Percentiles rank a stretch among this genome's conserved stretches.
phyloP scores from a whole-genome alignment of 441 rosid genomes.

The Brassica hybrid region DNA sequence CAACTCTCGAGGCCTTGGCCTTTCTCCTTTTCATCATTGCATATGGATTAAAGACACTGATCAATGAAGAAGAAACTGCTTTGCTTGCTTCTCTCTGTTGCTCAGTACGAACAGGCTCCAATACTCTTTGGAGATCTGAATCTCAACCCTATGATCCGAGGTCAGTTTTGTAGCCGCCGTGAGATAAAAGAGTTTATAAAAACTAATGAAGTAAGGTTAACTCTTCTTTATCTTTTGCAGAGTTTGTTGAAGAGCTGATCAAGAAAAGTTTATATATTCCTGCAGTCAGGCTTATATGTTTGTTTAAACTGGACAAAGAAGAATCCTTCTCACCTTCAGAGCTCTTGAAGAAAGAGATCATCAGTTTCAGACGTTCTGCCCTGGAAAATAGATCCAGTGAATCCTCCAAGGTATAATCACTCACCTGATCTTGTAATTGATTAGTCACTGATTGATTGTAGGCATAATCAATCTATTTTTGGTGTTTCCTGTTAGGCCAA shows the following conservation, averaged over 20 bases:
- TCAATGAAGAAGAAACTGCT: constrained; percentile 32
- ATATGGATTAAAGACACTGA: constrained; percentile 14
- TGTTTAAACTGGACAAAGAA: constrained; percentile 14
- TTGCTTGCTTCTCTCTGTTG: constrained; percentile 28
- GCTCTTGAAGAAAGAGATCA: constrained; percentile 35
- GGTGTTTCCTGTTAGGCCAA: constrained; percentile 17
- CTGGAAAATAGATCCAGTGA: background rate
- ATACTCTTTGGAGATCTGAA: constrained; percentile 19
- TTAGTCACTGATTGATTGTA: background rate
- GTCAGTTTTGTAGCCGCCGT: constrained; percentile 21
- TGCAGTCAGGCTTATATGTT: constrained; percentile 29
- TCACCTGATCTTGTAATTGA: background rate
- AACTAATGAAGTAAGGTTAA: background rate
- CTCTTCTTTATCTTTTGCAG: constrained; percentile 19
- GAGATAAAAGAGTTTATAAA: background rate
- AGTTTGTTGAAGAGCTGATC: constrained; percentile 19
- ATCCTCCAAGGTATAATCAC: constrained; percentile 24
- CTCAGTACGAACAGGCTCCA: constrained; percentile 31
- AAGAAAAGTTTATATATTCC: constrained; percentile 7
- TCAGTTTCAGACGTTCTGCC: constrained; percentile 8
- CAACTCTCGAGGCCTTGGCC: constrained; percentile 31
- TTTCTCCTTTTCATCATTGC: constrained; percentile 37
- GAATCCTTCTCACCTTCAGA: background rate
- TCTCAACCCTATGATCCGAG: constrained; percentile 13
- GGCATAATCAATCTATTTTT: background rate